Evolutionary conservation across 345 rosid species (phyloP).

Genomic region (Acer yangbiense): DNA sequence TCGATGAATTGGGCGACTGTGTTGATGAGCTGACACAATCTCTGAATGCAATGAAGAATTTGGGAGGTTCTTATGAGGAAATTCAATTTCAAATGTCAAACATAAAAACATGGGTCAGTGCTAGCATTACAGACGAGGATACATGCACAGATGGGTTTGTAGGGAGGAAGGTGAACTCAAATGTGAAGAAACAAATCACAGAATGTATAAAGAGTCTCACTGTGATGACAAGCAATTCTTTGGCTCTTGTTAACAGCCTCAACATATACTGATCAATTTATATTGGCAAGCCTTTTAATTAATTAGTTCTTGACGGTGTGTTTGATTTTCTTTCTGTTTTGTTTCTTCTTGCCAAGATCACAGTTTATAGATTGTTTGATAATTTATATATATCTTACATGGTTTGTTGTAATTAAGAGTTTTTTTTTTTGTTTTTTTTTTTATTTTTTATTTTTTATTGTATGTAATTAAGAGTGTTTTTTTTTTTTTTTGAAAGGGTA

Average conservation of each 20-base stretch:
- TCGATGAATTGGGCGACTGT: slow-evolving; percentile 42
- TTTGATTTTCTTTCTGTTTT: background rate
- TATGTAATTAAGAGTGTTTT: too few relatives aligned
- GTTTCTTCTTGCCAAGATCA: background rate
- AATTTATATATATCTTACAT: background rate
- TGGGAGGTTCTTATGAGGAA: slow-evolving; percentile 19
- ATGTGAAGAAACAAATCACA: slow-evolving; percentile 44
- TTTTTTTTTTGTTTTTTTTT: too few relatives aligned
- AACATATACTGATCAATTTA: slow-evolving; percentile 16
- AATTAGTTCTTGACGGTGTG: background rate
- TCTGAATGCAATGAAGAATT: slow-evolving; percentile 32
- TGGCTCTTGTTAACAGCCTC: slow-evolving; percentile 59
- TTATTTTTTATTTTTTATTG: too few relatives aligned
- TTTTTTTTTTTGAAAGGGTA: too few relatives aligned
- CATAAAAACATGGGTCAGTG: slow-evolving; percentile 64
- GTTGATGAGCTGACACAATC: slow-evolving; percentile 58
- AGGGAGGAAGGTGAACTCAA: slow-evolving; percentile 39
- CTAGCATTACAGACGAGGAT: slow-evolving; percentile 64
- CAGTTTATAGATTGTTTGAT: background rate
- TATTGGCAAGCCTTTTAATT: background rate
- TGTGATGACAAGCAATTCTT: slow-evolving; percentile 60
- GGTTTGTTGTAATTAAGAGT: background rate
- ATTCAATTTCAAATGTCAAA: slow-evolving; percentile 35
- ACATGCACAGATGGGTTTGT: slow-evolving; percentile 74
- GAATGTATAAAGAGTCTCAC: slow-evolving; percentile 40